These are phyloP conservation scores for Leccinum pallidistipes DNA, from an alignment of 1,284 basidiomycete species.

Conservation along the genomic window DNA sequence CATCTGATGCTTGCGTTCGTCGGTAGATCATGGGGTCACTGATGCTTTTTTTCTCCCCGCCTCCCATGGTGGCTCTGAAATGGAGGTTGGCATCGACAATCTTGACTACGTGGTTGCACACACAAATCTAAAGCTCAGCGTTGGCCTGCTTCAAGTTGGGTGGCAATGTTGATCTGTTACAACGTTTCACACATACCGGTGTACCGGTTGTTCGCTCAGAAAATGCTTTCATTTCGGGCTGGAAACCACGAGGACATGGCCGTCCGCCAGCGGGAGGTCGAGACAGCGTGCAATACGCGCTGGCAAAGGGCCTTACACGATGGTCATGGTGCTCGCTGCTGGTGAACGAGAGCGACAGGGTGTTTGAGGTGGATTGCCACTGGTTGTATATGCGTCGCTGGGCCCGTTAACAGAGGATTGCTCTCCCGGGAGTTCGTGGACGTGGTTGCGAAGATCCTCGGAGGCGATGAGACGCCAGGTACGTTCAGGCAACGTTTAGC, in stretches of 20 bases:
- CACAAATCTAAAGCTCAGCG: too few relatives aligned
- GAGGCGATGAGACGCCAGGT: slow-evolving; percentile 48
- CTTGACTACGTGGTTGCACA: slow-evolving; percentile 38
- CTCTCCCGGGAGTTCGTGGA: slow-evolving; percentile 46
- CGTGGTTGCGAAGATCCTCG: slow-evolving; percentile 46
- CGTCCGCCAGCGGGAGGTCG: slow-evolving; percentile 42
- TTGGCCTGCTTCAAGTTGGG: slow-evolving; percentile 2
- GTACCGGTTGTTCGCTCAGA: too few relatives aligned
- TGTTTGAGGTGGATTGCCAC: slow-evolving; percentile 49
- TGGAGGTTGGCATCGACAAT: slow-evolving; percentile 49
- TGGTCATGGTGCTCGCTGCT: slow-evolving; percentile 65
- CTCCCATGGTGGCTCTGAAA: slow-evolving; percentile 60
- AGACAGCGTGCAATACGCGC: slow-evolving; percentile 50
- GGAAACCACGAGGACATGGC: slow-evolving; percentile 33
- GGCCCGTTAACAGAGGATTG: slow-evolving; percentile 2
- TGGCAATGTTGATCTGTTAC: background rate
- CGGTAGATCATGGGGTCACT: slow-evolving; percentile 46
- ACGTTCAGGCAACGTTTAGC: slow-evolving; percentile 11
- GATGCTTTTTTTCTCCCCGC: slow-evolving; percentile 52
- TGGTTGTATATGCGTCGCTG: background rate
- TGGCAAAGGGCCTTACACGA: slow-evolving; percentile 57
- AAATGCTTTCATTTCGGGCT: too few relatives aligned
- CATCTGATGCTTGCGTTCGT: slow-evolving; percentile 50
- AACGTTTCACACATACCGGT: slow-evolving; percentile 24
- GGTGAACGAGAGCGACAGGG: slow-evolving; percentile 54